These are phyloP conservation scores for Botrytis porri DNA, from an alignment of 2,329 filamentous ascomycete genomes.

Conservation along the genomic window DNA sequence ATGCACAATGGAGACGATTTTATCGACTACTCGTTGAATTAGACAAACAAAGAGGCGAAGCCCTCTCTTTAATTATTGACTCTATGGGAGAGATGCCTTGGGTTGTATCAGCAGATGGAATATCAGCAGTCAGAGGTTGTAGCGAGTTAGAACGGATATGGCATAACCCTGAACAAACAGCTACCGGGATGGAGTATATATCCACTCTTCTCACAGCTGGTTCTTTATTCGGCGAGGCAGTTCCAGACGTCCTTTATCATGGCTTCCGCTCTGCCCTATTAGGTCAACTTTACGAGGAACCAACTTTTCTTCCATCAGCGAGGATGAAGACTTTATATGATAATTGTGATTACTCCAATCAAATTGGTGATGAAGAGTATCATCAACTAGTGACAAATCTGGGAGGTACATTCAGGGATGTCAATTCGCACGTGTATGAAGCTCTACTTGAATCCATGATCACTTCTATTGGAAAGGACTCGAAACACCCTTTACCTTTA, in stretches of 20 bases:
- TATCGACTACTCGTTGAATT: constrained; percentile 82
- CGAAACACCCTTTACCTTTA: constrained; percentile 44
- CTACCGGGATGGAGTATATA: constrained; percentile 52
- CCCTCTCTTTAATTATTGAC: constrained; percentile 75
- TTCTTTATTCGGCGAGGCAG: constrained; percentile 64
- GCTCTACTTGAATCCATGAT: constrained; percentile 50
- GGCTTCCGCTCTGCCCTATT: constrained; percentile 66
- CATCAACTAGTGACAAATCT: constrained; percentile 66
- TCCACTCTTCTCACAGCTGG: constrained; percentile 68
- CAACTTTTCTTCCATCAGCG: constrained; percentile 66
- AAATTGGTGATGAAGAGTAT: constrained; percentile 80
- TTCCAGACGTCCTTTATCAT: constrained; percentile 67
- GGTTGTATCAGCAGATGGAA: constrained; percentile 78
- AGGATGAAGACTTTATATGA: constrained; percentile 77
- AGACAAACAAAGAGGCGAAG: constrained; percentile 80
- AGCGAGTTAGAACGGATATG: constrained; percentile 72
- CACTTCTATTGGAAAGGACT: constrained; percentile 39
- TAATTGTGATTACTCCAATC: constrained; percentile 71
- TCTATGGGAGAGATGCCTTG: constrained; percentile 68
- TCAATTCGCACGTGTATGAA: constrained; percentile 53
- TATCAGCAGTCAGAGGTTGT: constrained; percentile 76
- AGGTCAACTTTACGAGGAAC: constrained; percentile 71
- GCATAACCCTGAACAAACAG: constrained; percentile 57
- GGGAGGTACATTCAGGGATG: constrained; percentile 61
- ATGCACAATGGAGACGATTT: constrained; percentile 85